These are phyloP conservation scores for Aleurites moluccanus DNA, from an alignment of 441 rosid species.

Conservation along the genomic window DNA sequence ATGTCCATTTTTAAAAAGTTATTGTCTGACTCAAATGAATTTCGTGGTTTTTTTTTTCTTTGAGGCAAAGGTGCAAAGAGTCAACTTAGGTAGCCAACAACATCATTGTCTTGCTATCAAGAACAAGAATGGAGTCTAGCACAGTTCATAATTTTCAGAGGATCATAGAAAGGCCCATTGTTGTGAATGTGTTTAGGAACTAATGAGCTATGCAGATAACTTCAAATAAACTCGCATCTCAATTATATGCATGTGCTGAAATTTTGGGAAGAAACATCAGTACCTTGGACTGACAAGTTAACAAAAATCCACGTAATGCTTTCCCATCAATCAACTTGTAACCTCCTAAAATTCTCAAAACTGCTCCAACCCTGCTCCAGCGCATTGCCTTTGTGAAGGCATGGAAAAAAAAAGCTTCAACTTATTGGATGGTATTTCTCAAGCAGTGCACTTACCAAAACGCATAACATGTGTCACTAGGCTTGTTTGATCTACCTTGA, in stretches of 20 bases:
- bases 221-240: neutral
- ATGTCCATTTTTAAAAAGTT: neutral
- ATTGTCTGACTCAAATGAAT: neutral
- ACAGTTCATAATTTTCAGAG: neutral
- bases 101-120: neutral
- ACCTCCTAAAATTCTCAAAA: constrained; percentile 69
- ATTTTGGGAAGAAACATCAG: constrained; percentile 20
- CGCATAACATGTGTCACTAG: constrained; percentile 95
- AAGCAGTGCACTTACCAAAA: constrained; percentile 62
- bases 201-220: neutral
- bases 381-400: constrained; percentile 21
- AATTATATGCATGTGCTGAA: neutral
- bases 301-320: constrained; percentile 63
- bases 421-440: constrained; percentile 8
- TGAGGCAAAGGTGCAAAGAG: too few species aligned
- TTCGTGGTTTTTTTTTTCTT: too few species aligned
- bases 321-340: constrained; percentile 51
- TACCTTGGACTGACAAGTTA: constrained; percentile 85
- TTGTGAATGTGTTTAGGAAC: neutral
- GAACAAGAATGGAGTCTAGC: neutral
- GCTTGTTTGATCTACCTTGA: constrained; percentile 86
- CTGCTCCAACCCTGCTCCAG: constrained; percentile 72
- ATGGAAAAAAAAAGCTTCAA: constrained; percentile 1
- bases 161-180: neutral
- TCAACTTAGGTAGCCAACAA: too few species aligned